phyloP scores from a whole-genome alignment of 1,284 basidiomycete species.

The Pisolithus thermaeus region DNA sequence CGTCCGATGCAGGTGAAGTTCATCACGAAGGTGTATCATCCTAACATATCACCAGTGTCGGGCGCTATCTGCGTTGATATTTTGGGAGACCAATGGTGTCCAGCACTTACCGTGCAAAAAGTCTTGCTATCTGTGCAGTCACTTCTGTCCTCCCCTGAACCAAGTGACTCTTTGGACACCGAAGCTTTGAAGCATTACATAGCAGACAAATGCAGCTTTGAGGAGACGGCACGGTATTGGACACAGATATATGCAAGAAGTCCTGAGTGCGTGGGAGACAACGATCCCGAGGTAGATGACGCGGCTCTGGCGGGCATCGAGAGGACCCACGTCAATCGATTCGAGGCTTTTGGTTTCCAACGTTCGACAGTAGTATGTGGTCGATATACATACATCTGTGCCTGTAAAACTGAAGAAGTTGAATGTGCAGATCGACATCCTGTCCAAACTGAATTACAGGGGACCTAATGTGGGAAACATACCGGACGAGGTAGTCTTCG shows the following conservation, averaged over 20 bases:
- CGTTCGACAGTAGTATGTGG: conserved; percentile 70
- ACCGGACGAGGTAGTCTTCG: conserved; percentile 53
- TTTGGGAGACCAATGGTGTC: conserved; percentile 88
- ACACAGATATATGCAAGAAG: conserved; percentile 84
- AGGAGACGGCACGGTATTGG: conserved; percentile 94
- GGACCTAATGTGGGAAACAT: conserved; percentile 63
- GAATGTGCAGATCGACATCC: conserved; percentile 66
- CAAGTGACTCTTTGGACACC: conserved; percentile 96
- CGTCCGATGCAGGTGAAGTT: conserved; percentile 99
- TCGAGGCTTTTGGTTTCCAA: conserved; percentile 69
- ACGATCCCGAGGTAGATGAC: conserved; percentile 43
- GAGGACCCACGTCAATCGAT: conserved; percentile 67
- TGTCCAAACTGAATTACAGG: conserved; percentile 88
- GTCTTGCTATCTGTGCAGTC: conserved; percentile 95
- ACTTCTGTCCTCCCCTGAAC: conserved; percentile 91
- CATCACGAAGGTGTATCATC: conserved; percentile 95
- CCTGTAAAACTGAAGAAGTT: background rate
- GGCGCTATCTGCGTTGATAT: conserved; percentile 90
- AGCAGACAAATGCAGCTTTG: conserved; percentile 81
- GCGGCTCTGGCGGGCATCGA: conserved; percentile 73
- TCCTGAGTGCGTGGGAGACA: conserved; percentile 40
- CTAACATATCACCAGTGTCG: conserved; percentile 91
- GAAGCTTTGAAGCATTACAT: conserved; percentile 97
- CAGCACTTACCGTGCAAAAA: conserved; percentile 92
- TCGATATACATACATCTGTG: conserved; percentile 1